These are phyloP conservation scores for Kalanchoe fedtschenkoi DNA, from an alignment of 164 flowering plant genomes.

Conservation along the genomic window DNA sequence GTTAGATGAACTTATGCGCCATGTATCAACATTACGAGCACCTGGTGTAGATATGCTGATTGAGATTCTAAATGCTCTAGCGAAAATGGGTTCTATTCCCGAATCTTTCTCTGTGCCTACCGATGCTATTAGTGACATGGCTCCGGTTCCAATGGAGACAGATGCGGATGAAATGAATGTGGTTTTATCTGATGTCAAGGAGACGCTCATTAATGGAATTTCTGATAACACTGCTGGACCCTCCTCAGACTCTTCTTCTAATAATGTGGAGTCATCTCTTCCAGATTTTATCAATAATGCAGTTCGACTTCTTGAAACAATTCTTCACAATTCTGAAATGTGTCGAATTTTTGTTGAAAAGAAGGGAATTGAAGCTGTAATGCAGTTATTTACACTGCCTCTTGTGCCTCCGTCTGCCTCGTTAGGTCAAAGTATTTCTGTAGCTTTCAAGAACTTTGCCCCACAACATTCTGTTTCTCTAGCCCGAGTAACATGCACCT, in stretches of 20 bases:
- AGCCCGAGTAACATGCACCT: constrained; percentile 64
- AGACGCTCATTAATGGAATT: constrained; percentile 30
- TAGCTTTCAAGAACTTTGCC: constrained; percentile 76
- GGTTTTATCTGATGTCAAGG: constrained; percentile 32
- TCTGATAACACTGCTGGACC: constrained; percentile 40
- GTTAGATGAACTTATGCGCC: constrained; percentile 88
- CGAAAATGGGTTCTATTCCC: constrained; percentile 50
- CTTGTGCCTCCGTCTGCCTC: constrained; percentile 55
- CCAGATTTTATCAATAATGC: constrained; percentile 69
- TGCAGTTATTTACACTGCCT: constrained; percentile 67
- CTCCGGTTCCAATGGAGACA: constrained; percentile 80
- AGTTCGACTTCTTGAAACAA: constrained; percentile 77
- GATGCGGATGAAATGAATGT: constrained; percentile 47
- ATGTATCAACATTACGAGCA: constrained; percentile 67
- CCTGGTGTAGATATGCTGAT: constrained; percentile 80
- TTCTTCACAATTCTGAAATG: constrained; percentile 86
- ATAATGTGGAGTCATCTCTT: constrained; percentile 48
- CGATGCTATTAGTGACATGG: constrained; percentile 27
- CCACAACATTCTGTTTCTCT: constrained; percentile 75
- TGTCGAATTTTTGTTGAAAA: constrained; percentile 86
- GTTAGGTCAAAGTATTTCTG: constrained; percentile 56
- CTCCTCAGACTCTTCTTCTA: constrained; percentile 35
- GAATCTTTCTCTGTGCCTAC: constrained; percentile 28
- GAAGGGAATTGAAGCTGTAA: constrained; percentile 79
- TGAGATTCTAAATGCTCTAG: constrained; percentile 55